A percentile compares a stretch with the other conserved stretches of the same genome.
These are phyloP conservation scores for Podaxis sp. DNA, from an alignment of 768 basidiomycete species.

Conservation along the genomic window DNA sequence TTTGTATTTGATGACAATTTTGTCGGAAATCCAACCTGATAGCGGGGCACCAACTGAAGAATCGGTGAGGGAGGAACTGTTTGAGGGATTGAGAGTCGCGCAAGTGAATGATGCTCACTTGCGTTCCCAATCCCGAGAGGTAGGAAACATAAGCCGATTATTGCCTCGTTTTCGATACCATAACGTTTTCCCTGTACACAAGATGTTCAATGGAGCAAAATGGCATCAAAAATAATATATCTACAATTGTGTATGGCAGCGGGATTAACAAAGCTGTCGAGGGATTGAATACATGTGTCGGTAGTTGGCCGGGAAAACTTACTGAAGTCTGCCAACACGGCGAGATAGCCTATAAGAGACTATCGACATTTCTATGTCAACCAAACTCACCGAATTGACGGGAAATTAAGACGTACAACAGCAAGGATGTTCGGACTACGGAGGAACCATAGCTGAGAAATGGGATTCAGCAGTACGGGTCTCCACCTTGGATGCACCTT, in stretches of 20 bases:
- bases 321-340: slow-evolving; percentile 43
- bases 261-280: not conserved
- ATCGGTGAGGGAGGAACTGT: slow-evolving; percentile 38
- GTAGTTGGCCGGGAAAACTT: slow-evolving; percentile 18
- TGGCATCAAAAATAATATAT: slow-evolving; percentile 17
- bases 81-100: slow-evolving; percentile 4
- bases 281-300: not conserved
- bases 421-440: slow-evolving; percentile 55
- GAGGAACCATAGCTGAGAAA: slow-evolving; percentile 44
- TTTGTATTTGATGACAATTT: slow-evolving; percentile 48
- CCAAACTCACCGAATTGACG: not conserved
- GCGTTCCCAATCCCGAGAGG: slow-evolving; percentile 54
- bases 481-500: slow-evolving; percentile 20
- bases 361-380: not conserved
- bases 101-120: slow-evolving; percentile 27
- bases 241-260: not conserved
- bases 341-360: slow-evolving; percentile 24
- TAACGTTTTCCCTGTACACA: slow-evolving; percentile 48
- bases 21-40: slow-evolving; percentile 61
- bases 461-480: slow-evolving; percentile 54
- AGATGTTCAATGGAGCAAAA: not conserved
- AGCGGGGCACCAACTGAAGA: slow-evolving; percentile 57
- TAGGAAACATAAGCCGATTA: slow-evolving; percentile 54
- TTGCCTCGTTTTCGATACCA: slow-evolving; percentile 46
- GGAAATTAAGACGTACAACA: slow-evolving; percentile 37